Evolutionary conservation across 768 basidiomycete species (phyloP).

Genomic region (Serendipita indica): DNA sequence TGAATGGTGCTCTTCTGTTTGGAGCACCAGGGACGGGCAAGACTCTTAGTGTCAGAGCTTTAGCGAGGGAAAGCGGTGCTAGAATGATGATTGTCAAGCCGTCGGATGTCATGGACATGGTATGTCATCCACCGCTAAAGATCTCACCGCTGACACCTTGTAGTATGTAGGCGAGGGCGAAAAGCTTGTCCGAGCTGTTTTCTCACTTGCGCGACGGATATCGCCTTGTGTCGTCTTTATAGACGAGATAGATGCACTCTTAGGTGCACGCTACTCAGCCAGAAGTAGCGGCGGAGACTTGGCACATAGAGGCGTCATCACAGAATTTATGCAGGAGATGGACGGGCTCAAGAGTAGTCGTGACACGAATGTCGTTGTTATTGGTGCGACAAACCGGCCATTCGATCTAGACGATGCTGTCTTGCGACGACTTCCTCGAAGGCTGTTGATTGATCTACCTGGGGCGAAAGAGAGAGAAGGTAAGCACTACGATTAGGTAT

Average conservation of each 20-base stretch:
- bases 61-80: constrained; percentile 88
- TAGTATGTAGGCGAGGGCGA: constrained; percentile 84
- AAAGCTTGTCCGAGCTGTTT: constrained; percentile 78
- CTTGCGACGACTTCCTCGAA: constrained; percentile 70
- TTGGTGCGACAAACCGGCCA: constrained; percentile 87
- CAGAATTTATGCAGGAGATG: constrained; percentile 95
- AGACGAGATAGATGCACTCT: constrained; percentile 88
- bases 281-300: constrained; percentile 64
- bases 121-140: constrained; percentile 22
- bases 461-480: constrained; percentile 76
- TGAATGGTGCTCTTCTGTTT: constrained; percentile 82
- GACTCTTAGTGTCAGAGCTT: constrained; percentile 73
- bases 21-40: constrained; percentile 92
- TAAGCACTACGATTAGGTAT: constrained; percentile 22
- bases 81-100: constrained; percentile 84
- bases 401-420: constrained; percentile 89
- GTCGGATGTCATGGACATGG: constrained; percentile 95
- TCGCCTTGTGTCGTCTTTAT: constrained; percentile 90
- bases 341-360: constrained; percentile 72
- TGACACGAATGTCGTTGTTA: constrained; percentile 73
- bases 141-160: constrained; percentile 2
- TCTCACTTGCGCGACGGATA: constrained; percentile 68
- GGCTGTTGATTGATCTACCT: constrained; percentile 78
- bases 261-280: constrained; percentile 67
- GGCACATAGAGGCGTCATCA: constrained; percentile 77